Conservation (phyloP, 345 rosid genomes). For the Excoecaria agallocha region DNA sequence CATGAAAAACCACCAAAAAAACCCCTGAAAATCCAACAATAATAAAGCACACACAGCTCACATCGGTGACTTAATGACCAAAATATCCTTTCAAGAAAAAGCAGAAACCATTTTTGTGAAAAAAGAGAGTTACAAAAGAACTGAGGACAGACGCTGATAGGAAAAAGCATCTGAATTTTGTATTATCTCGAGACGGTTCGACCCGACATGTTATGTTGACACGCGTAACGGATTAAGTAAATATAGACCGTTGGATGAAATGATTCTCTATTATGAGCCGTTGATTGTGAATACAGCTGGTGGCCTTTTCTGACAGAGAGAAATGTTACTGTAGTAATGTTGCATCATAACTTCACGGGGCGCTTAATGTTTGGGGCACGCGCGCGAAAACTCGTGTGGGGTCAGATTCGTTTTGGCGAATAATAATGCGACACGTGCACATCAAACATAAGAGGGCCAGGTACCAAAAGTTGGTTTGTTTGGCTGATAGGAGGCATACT, state of each 20-base stretch:
- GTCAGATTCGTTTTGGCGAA: neutral
- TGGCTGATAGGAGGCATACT: conserved; percentile 26
- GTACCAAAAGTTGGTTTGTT: conserved; percentile 15
- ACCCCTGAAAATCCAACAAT: too few relatives aligned
- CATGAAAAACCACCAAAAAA: conserved; percentile 18
- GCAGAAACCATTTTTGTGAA: neutral
- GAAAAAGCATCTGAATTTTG: conserved; percentile 13
- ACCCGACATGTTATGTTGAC: conserved; percentile 28
- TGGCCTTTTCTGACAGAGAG: neutral
- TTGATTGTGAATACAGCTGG: conserved; percentile 33
- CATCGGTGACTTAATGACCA: neutral
- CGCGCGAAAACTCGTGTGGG: conserved; percentile 21
- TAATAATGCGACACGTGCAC: neutral
- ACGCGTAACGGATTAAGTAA: conserved; percentile 13
- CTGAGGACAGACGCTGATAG: conserved; percentile 8
- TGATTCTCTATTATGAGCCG: conserved; percentile 16
- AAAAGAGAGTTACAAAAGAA: conserved; percentile 13
- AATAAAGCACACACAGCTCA: neutral
- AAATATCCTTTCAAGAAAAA: neutral
- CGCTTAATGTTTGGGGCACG: conserved; percentile 17
- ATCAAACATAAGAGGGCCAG: neutral
- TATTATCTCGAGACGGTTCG: conserved; percentile 27
- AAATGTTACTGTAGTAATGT: neutral
- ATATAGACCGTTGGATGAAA: conserved; percentile 16
- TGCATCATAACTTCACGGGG: conserved; percentile 5